Percentiles rank a stretch among this genome's conserved stretches.
Conservation (phyloP, 305 asterid genomes). For the Fraxinus dipetala region DNA sequence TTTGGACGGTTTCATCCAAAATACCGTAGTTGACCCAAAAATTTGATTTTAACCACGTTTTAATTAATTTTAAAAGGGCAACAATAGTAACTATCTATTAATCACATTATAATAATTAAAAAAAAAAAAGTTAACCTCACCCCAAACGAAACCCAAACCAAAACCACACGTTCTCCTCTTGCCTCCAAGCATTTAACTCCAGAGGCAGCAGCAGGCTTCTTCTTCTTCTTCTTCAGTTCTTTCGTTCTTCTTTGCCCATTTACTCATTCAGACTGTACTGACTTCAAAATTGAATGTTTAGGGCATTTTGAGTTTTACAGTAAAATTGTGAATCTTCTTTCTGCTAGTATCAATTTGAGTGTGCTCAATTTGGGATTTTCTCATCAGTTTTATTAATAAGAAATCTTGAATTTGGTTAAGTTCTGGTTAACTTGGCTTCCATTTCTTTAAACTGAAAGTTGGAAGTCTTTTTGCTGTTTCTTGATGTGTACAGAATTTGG, state of each 20-base stretch:
- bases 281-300: slow-evolving; percentile 1
- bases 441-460: not conserved
- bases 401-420: slow-evolving; percentile 9
- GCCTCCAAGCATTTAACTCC: no score
- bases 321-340: slow-evolving; percentile 8
- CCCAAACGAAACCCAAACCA: no score
- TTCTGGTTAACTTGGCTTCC: not conserved
- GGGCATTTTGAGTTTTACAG: not conserved
- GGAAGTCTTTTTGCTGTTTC: not conserved
- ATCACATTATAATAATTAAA: no score
- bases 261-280: slow-evolving; percentile 9
- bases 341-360: not conserved
- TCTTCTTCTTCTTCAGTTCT: no score
- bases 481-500: slow-evolving; percentile 20
- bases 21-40: no score
- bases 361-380: not conserved
- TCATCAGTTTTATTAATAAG: slow-evolving; percentile 1
- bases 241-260: not conserved
- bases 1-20: no score
- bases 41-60: no score
- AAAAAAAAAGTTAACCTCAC: no score
- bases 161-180: no score
- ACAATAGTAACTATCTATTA: no score
- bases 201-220: no score
- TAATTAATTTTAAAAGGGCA: no score